A percentile compares a stretch with the other conserved stretches of the same genome.
Evolutionary conservation across 75 land plant genomes (phyloP).

Genomic region (Cunninghamia lanceolata): DNA sequence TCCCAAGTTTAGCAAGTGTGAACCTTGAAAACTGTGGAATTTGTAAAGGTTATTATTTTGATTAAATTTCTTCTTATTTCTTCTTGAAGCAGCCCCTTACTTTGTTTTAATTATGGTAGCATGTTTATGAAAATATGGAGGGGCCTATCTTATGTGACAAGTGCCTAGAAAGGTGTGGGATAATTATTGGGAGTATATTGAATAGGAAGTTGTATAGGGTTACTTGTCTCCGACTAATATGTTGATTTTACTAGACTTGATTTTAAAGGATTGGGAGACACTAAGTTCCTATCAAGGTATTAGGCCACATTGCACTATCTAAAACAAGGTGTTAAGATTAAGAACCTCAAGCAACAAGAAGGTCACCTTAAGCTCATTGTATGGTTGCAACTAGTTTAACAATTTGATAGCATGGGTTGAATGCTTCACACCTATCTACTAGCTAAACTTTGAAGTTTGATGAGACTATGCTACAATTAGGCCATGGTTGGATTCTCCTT

Average conservation of each 20-base stretch:
- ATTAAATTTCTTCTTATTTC: no score
- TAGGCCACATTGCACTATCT: neutral
- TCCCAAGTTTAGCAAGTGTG: no score
- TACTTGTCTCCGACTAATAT: neutral
- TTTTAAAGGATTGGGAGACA: neutral
- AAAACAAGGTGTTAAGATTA: neutral
- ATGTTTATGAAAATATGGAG: no score
- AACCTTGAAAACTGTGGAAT: no score
- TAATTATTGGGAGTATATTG: no score
- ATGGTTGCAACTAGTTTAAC: neutral
- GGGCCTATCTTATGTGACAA: no score
- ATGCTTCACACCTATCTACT: neutral
- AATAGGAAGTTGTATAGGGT: neutral
- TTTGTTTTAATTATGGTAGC: no score
- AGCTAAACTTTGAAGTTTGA: neutral
- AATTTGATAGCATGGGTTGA: neutral
- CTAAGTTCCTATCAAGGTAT: neutral
- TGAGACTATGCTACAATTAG: neutral
- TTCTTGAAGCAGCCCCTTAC: no score
- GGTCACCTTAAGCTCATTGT: neutral
- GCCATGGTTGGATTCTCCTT: neutral
- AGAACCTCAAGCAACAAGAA: neutral
- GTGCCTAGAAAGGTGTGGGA: neutral
- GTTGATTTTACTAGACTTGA: neutral
- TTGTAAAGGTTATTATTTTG: no score